Evolutionary conservation across 139 green algal genomes (phyloP), one percentile per base, ranked within the genome.

Genomic region (Tetradesmus obliquus): DNA sequence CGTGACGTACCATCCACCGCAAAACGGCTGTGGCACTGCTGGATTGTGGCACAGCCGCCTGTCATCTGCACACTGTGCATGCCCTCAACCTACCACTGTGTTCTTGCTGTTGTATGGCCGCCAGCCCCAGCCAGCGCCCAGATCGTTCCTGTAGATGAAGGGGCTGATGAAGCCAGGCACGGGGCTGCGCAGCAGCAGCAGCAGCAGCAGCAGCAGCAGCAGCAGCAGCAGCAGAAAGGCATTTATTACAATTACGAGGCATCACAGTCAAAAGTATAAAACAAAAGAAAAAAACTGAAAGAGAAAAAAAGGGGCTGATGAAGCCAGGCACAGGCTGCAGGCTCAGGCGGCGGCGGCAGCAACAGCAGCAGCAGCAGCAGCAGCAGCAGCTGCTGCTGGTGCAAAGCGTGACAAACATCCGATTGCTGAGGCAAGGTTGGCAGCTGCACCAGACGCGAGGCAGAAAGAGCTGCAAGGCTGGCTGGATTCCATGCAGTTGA

Each of bases 101-200:
- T 93, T 89, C 55, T 93, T 92, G 58, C 57, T 54, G 54, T 24
- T 62, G 93, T 93, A 94, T 22, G 90, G 89, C 58, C 81, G 60
- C 87, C 87, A 94, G 32, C 72, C 66, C 93, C 93, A 94, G 0
- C 93, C 93, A 19, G 83, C 69, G 8, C 82, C 90, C 81, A 93
- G 83, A 3, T 81, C 71, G 62, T 94, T 87, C 51, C 22, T 71
- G 54, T 94, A 94, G 79, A 94, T 92, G 45, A 86, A 88, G 5
- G 83, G 45, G 55, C 90, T 91, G 1, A 91, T 55, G 87, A 72
- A 91, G 19, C 88, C 88, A 55, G 88, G 88, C 55, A 91, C 55
- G 32, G 88, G 76, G 24, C 88, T 91, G 88, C 62, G 9, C 12
- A 51, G 60, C 55, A 87, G 55, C n/a, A 20, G 17, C 32, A 86